Evolutionary conservation across 2,329 filamentous ascomycete genomes (phyloP), one percentile per base, ranked within the genome.

Genomic region (Exophiala sideris): DNA sequence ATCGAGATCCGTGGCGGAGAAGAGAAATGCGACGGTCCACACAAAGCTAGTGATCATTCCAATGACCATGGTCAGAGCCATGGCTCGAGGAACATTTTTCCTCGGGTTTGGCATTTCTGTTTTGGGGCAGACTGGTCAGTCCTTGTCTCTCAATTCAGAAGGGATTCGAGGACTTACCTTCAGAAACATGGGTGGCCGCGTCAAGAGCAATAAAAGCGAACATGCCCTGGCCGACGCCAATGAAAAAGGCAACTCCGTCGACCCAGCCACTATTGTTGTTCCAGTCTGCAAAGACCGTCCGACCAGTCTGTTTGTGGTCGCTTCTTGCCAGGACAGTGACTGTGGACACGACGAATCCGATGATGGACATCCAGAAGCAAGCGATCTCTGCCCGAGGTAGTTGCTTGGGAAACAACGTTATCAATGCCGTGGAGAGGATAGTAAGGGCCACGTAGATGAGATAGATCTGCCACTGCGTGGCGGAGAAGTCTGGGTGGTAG

Each of bases 191-290:
- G 51, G 64, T 64, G 46, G 61, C 65, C 42, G 57, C 66, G 49
- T 47, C 57, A n/a, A 64, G 52, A 2, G 60, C 64, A 7, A 67
- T 49, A 29, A 63, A 66, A 2, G 63, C 46, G 76, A 54, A 70
- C 72, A 66, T 62, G 44, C 60, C 65, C 45, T 61, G 66, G 40
- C 44, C 55, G 11, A 65, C 50, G 1, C 73, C 73, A n/a, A 76
- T 65, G 16, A 75, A 57, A 70, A 72, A 75, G 32, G 71, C 71
- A 58, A 87, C 66, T 0, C 84, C 85, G 68, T 87, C 81, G 0
- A 84, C 83, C 85, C 85, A 88, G 33, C 83, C 84, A 12, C 80
- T 83, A 40, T 79, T 67, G 60, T 89, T 89, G 65, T 86, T 79
- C 64, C 89, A 88, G 1, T 81, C 69, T 5, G 35, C 47, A 48